phyloP scores from a whole-genome alignment of 306 rosid genomes.

The Aeschynomene evenia region DNA sequence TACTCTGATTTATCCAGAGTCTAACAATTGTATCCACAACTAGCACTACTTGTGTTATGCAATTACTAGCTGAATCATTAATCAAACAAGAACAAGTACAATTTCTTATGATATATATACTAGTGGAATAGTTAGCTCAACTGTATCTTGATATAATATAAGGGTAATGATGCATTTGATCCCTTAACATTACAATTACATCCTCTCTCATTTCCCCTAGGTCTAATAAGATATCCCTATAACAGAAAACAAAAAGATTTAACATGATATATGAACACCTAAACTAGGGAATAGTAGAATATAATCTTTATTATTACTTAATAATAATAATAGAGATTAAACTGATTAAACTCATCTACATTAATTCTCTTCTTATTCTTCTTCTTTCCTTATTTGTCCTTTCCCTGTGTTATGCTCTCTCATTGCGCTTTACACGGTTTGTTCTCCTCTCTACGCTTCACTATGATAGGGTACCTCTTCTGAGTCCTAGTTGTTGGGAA shows the following conservation, averaged over 20 bases:
- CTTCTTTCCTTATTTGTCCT: background rate
- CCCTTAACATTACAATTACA: background rate
- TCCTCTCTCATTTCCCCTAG: constrained; percentile 6
- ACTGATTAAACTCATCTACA: constrained; percentile 28
- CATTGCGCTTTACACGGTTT: background rate
- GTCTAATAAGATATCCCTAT: background rate
- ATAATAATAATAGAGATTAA: background rate
- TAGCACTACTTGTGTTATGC: no score
- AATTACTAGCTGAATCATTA: no score
- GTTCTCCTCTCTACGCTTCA: constrained; percentile 44
- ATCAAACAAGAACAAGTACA: background rate
- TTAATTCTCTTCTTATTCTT: no score
- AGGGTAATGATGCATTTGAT: background rate
- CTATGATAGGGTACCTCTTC: constrained; percentile 80
- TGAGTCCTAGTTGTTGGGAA: constrained; percentile 95
- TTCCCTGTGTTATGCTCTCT: background rate
- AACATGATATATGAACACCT: background rate
- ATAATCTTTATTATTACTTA: constrained; percentile 23
- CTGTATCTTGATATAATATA: background rate
- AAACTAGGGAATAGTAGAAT: constrained; percentile 10
- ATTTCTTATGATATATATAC: background rate
- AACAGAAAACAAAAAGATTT: background rate
- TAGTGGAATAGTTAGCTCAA: background rate
- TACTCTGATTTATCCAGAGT: no score
- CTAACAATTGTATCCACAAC: no score